Base-by-base conservation (phyloP, 345 rosid genomes). In the Toxicodendron radicans region DNA sequence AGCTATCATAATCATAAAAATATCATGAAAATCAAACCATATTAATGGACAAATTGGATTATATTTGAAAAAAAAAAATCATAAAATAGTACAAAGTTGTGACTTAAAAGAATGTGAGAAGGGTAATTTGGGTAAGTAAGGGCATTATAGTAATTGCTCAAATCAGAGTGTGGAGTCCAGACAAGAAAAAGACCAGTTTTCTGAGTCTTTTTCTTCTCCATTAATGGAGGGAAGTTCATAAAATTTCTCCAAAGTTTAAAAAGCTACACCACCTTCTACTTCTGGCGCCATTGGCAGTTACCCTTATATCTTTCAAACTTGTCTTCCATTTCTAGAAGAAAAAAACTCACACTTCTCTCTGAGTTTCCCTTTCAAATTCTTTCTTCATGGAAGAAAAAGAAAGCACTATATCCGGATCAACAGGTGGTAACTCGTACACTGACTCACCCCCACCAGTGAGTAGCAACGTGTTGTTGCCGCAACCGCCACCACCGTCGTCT, bases 401-500 rank as follows among this genome's bases (percentile, higher is more conserved):
- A 41, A 86, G 82, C 71, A 80, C 80, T 0, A 72, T 77, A 49
- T 77, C 86, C 4, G 83, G 72, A 45, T 83, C 88, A 68, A 60
- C 69, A 7, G 81, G 77, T 5, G 73, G 81, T 14, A 27, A 23
- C 77, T 81, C 91, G 18, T 83, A 46, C 33, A 79, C 87, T 38
- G 86, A 81, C 75, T 86, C 93, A 46, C 84, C 85, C 12, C 78
- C 80, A 4, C 83, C 83, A 12, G 70, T 77, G 64, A 79, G 74
- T 64, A 77, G 72, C 63, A 77, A 66, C 79, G n/a, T 58, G 57
- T 38, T 62, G 30, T 13, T 52, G 46, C 68, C 65, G 4, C 70
- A 49, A 3, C 60, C 66, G 0, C 80, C 62, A 5, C 56, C 73
- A 3, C 84, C 21, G 65, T 30, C 21, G 65, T 35, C 51, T 21